Evolutionary conservation across 2,329 filamentous ascomycete genomes (phyloP), one percentile per base, ranked within the genome.

Genomic region (Annulohypoxylon truncatum): DNA sequence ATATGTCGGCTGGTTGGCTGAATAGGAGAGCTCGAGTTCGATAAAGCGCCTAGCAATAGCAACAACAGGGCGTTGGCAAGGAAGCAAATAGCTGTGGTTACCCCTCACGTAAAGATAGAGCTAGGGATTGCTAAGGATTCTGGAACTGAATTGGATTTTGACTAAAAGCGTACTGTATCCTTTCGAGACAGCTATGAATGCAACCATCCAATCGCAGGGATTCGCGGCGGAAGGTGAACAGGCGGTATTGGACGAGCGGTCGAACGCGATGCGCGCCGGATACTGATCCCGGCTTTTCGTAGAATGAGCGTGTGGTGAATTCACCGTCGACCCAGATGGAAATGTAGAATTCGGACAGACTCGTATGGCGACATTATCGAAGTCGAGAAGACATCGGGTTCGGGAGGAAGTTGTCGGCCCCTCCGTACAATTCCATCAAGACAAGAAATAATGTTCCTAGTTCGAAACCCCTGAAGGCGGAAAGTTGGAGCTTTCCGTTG

Each of bases 131-230:
- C 38, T 20, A 35, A n/a, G 33, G 33, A 35, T 35, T 40, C 33
- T 20, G 55, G 56, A 63, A 61, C 29, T 60, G 54, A 44, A 48
- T 28, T 61, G 66, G 46, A 51, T 61, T n/a, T n/a, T 42, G 55
- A 40, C 42, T 46, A 52, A 58, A 56, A 38, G 35, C 44, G 52
- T 47, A 51, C 29, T 46, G 46, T 64, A 52, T 66, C 40, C 48
- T 52, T 60, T 55, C 24, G 29, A 64, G 47, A 61, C 56, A 48
- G 29, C 22, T 61, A 54, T 38, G 18, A 51, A 66, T 66, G 68
- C 64, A 68, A 70, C 66, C 66, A 60, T 67, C 74, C 74, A 76
- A 76, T 74, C 44, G 69, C 62, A 72, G 59, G 47, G 52, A 51
- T 29, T 50, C 55, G 63, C 20, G 65, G 22, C 57, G 55, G 61